Base-by-base conservation (phyloP, 176 grass and related monocot genomes). In the Canna indica region DNA sequence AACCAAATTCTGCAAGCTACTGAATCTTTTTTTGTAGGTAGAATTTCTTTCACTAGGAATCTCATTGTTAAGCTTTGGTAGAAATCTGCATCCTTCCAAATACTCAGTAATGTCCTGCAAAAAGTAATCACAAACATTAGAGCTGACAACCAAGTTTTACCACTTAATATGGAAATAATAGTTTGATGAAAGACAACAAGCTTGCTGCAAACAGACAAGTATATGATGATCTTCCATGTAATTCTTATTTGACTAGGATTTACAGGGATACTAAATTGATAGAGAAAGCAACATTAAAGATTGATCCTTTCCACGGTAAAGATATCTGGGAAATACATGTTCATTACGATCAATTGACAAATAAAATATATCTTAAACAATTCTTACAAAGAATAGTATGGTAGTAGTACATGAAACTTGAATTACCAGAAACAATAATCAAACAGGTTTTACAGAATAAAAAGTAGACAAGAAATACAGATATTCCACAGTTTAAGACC, bases 61-160 rank as follows among this genome's bases (percentile, higher is more conserved):
- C 81, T 96, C 92, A 79, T 96, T 96, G 52, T 96, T 96, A 68
- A 96, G 88, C 79, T 85, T 91, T 59, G 92, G 92, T 71, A 96
- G 92, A 83, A 96, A 96, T 65, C 67, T 91, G 81, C 92, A 96
- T 35, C 88, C 88, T 75, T 79, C 76, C 66, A 96, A 75, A 84
- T 96, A 96, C 64, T 83, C 70, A 69, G 77, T 59, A 60, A 96
- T 89, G 68, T 96, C 88, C 88, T 96, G 74, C 27, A 85, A 35
- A 75, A 79, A 30, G 74, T 56, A 25, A 27, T 31, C 14, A 3
- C 28, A 15, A 25, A 16, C 9, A 48, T 18, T 31, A 48, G 13
- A 69, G 47, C 13, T 50, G 25, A 11, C 30, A 70, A 26, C 5
- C 26, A 33, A 28, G 8, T 10, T 18, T 13, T 14, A 48, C 10